These are phyloP conservation scores for Russula dissimulans DNA, from an alignment of 768 basidiomycete genomes.

Conservation along the genomic window DNA sequence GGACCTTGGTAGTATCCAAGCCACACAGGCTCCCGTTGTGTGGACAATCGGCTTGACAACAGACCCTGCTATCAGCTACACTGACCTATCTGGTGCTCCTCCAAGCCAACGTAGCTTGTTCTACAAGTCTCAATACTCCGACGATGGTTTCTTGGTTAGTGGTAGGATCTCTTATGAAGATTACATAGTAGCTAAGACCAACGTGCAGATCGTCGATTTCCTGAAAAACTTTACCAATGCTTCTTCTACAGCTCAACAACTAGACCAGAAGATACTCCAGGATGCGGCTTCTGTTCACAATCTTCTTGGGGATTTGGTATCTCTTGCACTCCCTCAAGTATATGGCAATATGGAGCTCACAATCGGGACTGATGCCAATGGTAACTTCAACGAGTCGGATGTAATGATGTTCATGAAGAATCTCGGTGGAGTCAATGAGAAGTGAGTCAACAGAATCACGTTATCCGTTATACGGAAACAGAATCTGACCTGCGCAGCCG, in stretches of 20 bases:
- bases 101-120: constrained; percentile 38
- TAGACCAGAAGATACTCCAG: constrained; percentile 39
- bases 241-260: constrained; percentile 33
- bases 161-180: not conserved
- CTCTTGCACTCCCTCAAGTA: constrained; percentile 45
- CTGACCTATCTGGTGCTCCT: constrained; percentile 30
- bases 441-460: constrained; percentile 25
- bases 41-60: constrained; percentile 25
- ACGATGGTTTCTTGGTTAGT: constrained; percentile 21
- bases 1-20: constrained; percentile 23
- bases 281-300: constrained; percentile 42
- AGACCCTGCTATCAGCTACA: constrained; percentile 23
- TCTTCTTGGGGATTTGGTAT: constrained; percentile 43
- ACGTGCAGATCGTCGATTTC: constrained; percentile 34
- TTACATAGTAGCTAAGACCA: not conserved
- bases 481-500: not conserved
- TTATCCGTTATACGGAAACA: not conserved
- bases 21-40: constrained; percentile 19
- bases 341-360: constrained; percentile 48
- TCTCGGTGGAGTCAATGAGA: constrained; percentile 21
- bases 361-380: constrained; percentile 36
- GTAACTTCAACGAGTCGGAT: constrained; percentile 43
- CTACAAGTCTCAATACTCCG: constrained; percentile 31
- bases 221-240: constrained; percentile 38
- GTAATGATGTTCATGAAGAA: constrained; percentile 43